Evolutionary conservation across 208 protist species (phyloP), one percentile per base, ranked within the genome.

Genomic region (Trypanosoma caninum): DNA sequence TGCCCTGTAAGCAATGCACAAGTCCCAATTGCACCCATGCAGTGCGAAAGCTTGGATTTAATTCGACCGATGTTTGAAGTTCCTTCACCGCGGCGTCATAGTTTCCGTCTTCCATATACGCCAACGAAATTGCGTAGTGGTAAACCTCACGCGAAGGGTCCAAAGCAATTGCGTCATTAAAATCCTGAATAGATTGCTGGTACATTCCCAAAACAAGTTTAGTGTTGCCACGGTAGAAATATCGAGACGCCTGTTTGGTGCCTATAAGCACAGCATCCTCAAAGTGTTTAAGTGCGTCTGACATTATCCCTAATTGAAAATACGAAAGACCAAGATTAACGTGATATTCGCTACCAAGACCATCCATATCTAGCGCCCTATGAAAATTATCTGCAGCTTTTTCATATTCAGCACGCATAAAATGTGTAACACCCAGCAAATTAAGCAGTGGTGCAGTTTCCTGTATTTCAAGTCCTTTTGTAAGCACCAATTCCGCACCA

Each of bases 221-320:
- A n/a, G 82, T 64, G 53, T 84, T 87, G 30, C 77, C 84, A 37
- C 87, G 72, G 61, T 83, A 95, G 42, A 93, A 93, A 53, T 85
- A 80, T 14, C 89, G 66, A 14, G 72, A 28, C 2, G 74, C 50
- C 31, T 82, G 77, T 16, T 81, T 59, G 9, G 34, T 30, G 18
- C 79, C 65, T 18, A 75, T 72, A 40, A 77, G 62, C 0, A 94
- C 59, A 33, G 90, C 90, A 31, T 84, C 74, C 27, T 74, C 82
- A 65, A 95, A 87, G 33, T 84, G 68, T 18, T 74, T 65, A 14
- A 94, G 59, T 16, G 91, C 77, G 2, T 95, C 86, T 27, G 59
- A 47, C 60, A 64, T 62, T 10, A 68, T 27, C 22, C 72, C 63
- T 14, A 86, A 48, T 16, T 85, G 78, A 50, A 91, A 91, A 38